phyloP scores from a whole-genome alignment of 306 rosid genomes.

The Glycine latifolia region DNA sequence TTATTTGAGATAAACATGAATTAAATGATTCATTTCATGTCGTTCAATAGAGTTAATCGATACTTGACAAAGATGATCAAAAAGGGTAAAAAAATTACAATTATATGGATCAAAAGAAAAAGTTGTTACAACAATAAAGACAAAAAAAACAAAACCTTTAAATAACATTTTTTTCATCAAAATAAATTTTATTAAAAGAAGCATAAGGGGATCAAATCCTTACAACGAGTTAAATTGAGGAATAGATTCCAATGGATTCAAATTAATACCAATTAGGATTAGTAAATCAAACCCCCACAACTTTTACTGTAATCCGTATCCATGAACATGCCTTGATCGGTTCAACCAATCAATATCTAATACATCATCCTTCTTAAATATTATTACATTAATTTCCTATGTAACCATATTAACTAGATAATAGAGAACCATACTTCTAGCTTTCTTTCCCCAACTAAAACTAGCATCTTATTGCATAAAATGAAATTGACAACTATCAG shows the following conservation, averaged over 20 bases:
- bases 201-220: too few species aligned
- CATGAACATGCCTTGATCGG: neutral
- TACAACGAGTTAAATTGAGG: too few species aligned
- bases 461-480: neutral
- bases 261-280: neutral
- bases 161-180: neutral
- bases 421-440: neutral
- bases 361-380: neutral
- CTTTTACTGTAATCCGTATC: neutral
- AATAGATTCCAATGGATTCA: neutral
- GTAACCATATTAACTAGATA: neutral
- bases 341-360: neutral
- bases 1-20: too few species aligned
- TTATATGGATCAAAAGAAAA: too few species aligned
- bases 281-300: neutral
- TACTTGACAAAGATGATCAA: too few species aligned
- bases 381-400: neutral
- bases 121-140: too few species aligned
- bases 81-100: too few species aligned
- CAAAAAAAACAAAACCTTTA: too few species aligned
- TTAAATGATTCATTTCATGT: too few species aligned
- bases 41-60: too few species aligned
- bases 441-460: neutral
- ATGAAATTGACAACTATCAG: neutral
- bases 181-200: neutral